Percentiles rank a stretch among this genome's conserved stretches.
These are phyloP conservation scores for Aspergillus haitiensis DNA, from an alignment of 495 filamentous ascomycete species.

Conservation along the genomic window DNA sequence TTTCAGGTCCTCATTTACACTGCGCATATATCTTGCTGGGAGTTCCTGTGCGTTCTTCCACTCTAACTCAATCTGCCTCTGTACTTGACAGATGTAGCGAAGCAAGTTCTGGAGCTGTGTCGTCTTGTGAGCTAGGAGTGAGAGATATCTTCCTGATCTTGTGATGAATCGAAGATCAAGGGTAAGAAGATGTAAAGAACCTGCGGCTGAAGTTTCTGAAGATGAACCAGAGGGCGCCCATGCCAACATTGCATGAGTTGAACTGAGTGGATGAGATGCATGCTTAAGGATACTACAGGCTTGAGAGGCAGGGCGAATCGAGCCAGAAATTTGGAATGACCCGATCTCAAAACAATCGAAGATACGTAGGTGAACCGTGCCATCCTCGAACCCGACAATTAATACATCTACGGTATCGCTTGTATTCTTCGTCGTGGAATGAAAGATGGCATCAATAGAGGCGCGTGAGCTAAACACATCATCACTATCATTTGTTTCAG, in stretches of 20 bases:
- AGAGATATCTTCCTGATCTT: conserved; percentile 75
- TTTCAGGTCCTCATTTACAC: conserved; percentile 63
- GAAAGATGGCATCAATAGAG: conserved; percentile 70
- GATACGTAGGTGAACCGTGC: conserved; percentile 77
- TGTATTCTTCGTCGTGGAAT: conserved; percentile 58
- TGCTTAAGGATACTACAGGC: conserved; percentile 48
- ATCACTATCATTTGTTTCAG: conserved; percentile 48
- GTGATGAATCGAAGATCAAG: conserved; percentile 81
- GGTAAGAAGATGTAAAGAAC: conserved; percentile 62
- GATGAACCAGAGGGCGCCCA: conserved; percentile 54
- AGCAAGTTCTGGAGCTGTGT: conserved; percentile 84
- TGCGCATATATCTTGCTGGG: conserved; percentile 70
- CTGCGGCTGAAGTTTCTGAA: conserved; percentile 20
- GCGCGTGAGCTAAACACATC: conserved; percentile 71
- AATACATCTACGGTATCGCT: conserved; percentile 79
- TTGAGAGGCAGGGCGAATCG: conserved; percentile 14
- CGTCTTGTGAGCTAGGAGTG: conserved; percentile 79
- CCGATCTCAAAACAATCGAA: conserved; percentile 91
- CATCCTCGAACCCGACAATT: conserved; percentile 73
- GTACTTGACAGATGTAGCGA: conserved; percentile 75
- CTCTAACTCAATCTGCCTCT: conserved; percentile 70
- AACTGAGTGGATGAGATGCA: conserved; percentile 69
- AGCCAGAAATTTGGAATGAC: conserved; percentile 49
- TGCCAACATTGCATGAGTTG: conserved; percentile 74
- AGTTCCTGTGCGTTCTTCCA: conserved; percentile 83